Evolutionary conservation across 108 stramenopile species (phyloP), one percentile per base, ranked within the genome.

Genomic region (Skeletonema marinoi): DNA sequence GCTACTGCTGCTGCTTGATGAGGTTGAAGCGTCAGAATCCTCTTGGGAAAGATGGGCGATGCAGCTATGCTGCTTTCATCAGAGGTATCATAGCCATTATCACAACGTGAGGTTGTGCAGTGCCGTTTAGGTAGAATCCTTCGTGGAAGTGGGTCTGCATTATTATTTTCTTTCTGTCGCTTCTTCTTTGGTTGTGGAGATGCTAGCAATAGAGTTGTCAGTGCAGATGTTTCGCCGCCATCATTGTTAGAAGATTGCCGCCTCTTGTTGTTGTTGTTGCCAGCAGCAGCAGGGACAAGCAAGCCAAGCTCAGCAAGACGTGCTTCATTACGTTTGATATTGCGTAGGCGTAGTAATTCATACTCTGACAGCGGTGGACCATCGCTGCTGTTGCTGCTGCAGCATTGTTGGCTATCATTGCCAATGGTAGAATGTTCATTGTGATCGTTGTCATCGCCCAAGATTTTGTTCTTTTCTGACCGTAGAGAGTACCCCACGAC

Each of bases 261-360:
- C n/a, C n/a, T n/a, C n/a, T 39, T 39, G 39, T 11, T 39, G 0
- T 10, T 8, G 8, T 11, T 7, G 39, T 9, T 0, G 39, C n/a
- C 9, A 39, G 39, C 2, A 39, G 39, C 11, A 39, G 39, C 9
- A 8, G 44, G 16, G 16, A 46, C 16, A 14, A 46, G 44, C 14
- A 46, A 16, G 4, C 44, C 44, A 46, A 46, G 44, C 14, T 46
- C 14, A 16, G 44, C 16, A 25, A 56, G 54, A 0, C 54, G 19
- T 56, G 70, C 70, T 25, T 78, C 78, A 60, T 78, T 78, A 0
- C 78, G 29, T 61, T 78, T 65, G 36, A 78, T 78, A 12, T 78
- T 78, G 11, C 70, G 25, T 39, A 78, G 66, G n/a, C 78, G 36
- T 35, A 78, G 66, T 30, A 78, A 60, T 60, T 78, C 78, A 48